Evolutionary conservation across 73 alveolate species (phyloP), one percentile per base, ranked within the genome.

Genomic region (Effrenium voratum): DNA sequence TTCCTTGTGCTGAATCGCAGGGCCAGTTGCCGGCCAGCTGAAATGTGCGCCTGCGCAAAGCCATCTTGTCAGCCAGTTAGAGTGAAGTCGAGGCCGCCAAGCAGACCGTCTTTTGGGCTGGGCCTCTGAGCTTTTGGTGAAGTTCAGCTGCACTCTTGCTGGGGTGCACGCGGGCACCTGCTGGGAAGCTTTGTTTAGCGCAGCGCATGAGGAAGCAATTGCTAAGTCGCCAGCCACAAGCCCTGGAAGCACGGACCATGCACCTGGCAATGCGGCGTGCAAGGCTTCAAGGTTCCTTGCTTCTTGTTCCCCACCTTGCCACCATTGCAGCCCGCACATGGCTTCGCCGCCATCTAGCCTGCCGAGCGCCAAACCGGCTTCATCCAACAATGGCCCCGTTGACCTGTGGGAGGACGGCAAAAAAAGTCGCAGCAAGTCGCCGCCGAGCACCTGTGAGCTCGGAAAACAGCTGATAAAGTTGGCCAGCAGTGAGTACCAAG

Each of bases 331-430:
- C 59, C 16, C 40, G 59, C 86, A 76, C 24, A 24, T 72, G n/a
- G 83, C 83, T 2, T 76, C 86, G 40, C 16, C 43, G 26, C 38
- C 38, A 6, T 13, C 12, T 0, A 76, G 86, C 86, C 86, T 76
- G 30, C 19, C 40, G 34, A 55, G 12, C 43, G 34, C 16, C 15
- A 15, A 41, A 38, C 36, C 40, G 36, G 4, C 13, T 38, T 12
- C 16, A 32, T 43, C 46, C 34, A 16, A 76, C 60, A 41, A 38
- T 16, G 55, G 8, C 40, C 86, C 40, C 3, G 38, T 8, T 19
- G 26, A 76, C 86, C 6, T 30, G 59, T 76, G 43, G 86, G 86
- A 76, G 19, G 86, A 8, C 5, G 86, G 86, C 60, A 76, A 59
- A 36, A 41, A 55, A 76, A 76, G 22, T 5, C 5, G 40, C 3